Base-by-base conservation (phyloP, 164 flowering plant genomes). In the Berberis vulgaris region DNA sequence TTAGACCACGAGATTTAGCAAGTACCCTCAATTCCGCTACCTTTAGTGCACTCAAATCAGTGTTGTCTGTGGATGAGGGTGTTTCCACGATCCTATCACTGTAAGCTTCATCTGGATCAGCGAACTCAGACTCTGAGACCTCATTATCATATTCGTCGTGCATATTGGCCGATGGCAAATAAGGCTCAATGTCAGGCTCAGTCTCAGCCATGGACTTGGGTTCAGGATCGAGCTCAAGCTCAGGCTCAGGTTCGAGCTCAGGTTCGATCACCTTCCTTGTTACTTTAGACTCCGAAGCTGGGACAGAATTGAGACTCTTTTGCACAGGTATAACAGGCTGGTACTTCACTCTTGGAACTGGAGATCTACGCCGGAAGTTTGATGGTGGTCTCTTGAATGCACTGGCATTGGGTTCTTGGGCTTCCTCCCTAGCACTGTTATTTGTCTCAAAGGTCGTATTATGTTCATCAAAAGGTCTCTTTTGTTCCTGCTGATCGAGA, bases 1-100 rank as follows among this genome's bases (percentile, higher is more conserved):
- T 93, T 68, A 90, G 8, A n/a, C 98, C 92, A 2, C 89, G 82
- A 55, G 97, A 81, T 60, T 88, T 88, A 54, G 97, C 98, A 40
- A 93, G 73, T 54, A 78, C 80, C 67, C 82, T 82, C 76, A 93
- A 68, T 49, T 93, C 97, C 7, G 77, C 1, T 39, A 93, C 75
- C 79, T 93, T 93, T 76, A 88, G 65, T 53, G 75, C 68, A 66
- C 80, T 75, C 76, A 90, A 72, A 66, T 88, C 81, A 50, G 43
- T 62, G 0, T 59, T 63, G 49, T 73, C 76, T 2, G 43, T 46
- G n/a, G 47, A 26, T 44, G 76, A 62, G 41, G 70, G 56, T 59
- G 66, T 64, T 7, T 73, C 74, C n/a, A 8, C 65, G 7, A 73
- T 75, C 55, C 71, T 79, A 57, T 67, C 78, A 65, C 62, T 52